Evolutionary conservation across 352 stramenopile genomes (phyloP).

Genomic region (Pythium brachiatum): DNA sequence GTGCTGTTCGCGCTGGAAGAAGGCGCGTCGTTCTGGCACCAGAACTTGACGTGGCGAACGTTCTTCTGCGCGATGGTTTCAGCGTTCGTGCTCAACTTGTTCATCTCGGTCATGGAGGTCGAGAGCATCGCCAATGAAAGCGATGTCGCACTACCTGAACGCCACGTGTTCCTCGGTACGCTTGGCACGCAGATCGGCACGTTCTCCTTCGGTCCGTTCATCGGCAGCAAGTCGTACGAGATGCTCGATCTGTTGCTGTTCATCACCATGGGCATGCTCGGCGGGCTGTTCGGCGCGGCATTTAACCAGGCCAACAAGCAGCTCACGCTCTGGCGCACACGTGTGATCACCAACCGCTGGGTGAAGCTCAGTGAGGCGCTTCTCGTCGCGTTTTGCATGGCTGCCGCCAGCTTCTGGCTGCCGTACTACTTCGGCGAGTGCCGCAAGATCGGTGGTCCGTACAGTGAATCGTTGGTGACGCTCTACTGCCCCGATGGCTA

Average conservation of each 20-base stretch:
- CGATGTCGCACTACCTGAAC: slow-evolving; percentile 18
- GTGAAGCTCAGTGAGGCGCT: slow-evolving; percentile 65
- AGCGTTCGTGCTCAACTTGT: slow-evolving; percentile 84
- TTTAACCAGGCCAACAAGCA: slow-evolving; percentile 96
- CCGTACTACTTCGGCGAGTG: slow-evolving; percentile 78
- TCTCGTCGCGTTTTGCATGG: slow-evolving; percentile 65
- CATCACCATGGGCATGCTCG: slow-evolving; percentile 95
- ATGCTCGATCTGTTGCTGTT: slow-evolving; percentile 97
- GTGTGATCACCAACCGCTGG: slow-evolving; percentile 59
- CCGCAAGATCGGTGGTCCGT: slow-evolving; percentile 44
- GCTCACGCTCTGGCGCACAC: slow-evolving; percentile 84
- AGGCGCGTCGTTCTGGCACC: slow-evolving; percentile 97
- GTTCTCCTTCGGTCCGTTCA: slow-evolving; percentile 88
- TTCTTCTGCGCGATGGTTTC: slow-evolving; percentile 97
- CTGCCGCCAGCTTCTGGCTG: slow-evolving; percentile 69
- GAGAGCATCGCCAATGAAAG: slow-evolving; percentile 33
- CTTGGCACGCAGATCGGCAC: slow-evolving; percentile 81
- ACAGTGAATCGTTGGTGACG: slow-evolving; percentile 82
- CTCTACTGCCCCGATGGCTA: slow-evolving; percentile 95
- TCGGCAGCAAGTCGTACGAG: slow-evolving; percentile 88
- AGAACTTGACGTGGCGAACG: slow-evolving; percentile 96
- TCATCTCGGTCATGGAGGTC: slow-evolving; percentile 76
- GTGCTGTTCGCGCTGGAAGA: slow-evolving; percentile 98
- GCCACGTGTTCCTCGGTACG: slow-evolving; percentile 55
- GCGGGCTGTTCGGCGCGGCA: slow-evolving; percentile 93